These are phyloP conservation scores for Chaetomium fimeti DNA, from an alignment of 495 filamentous ascomycete genomes.

Conservation along the genomic window DNA sequence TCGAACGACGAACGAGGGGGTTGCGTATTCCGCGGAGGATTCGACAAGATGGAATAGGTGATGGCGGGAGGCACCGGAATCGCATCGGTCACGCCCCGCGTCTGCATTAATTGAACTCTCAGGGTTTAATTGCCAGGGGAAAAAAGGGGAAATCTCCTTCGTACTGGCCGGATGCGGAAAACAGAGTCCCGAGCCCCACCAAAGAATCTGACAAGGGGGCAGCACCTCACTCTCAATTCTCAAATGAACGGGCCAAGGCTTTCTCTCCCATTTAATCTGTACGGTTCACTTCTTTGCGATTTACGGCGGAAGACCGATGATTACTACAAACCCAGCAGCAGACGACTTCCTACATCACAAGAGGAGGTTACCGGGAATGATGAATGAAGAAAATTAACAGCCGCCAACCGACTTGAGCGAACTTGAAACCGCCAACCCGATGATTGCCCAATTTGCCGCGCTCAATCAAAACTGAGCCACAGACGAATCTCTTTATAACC, in stretches of 20 bases:
- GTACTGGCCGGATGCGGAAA: neutral
- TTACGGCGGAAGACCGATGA: too few relatives aligned
- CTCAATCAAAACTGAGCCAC: neutral
- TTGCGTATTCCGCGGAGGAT: too few relatives aligned
- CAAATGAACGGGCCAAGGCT: too few relatives aligned
- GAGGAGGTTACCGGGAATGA: neutral
- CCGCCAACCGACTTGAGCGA: too few relatives aligned
- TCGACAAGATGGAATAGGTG: too few relatives aligned
- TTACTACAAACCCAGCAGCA: neutral
- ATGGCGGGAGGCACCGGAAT: neutral
- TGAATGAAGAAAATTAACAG: too few relatives aligned
- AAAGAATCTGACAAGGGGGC: neutral
- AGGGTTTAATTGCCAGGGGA: neutral
- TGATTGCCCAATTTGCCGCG: neutral
- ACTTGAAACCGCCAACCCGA: neutral
- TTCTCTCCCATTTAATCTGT: too few relatives aligned
- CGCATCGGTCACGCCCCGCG: neutral
- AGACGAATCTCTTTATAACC: too few relatives aligned
- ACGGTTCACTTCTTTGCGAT: too few relatives aligned
- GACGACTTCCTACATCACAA: neutral
- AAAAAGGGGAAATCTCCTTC: neutral
- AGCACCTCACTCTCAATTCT: too few relatives aligned
- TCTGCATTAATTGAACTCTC: neutral
- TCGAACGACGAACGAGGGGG: too few relatives aligned
- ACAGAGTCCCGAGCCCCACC: constrained; percentile 3